Conservation (phyloP, 2,329 filamentous ascomycete genomes). For the Rachicladosporium sp. region DNA sequence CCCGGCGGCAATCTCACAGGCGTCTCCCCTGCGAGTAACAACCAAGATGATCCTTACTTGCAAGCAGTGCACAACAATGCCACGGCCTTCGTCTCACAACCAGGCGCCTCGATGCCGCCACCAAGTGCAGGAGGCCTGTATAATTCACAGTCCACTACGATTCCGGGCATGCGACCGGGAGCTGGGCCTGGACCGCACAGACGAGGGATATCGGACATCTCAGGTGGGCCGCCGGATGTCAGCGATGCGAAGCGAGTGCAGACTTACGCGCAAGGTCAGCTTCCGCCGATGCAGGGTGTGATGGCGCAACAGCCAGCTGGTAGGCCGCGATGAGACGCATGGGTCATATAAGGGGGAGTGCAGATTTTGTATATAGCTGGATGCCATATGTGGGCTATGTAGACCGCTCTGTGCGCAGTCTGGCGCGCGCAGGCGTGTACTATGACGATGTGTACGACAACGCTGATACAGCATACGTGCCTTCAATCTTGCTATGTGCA, state of each 20-base stretch:
- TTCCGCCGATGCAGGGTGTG: too few species aligned
- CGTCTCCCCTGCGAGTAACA: constrained; percentile 43
- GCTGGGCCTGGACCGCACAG: constrained; percentile 29
- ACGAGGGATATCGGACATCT: constrained; percentile 49
- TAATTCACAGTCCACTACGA: neutral
- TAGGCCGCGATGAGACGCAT: too few species aligned
- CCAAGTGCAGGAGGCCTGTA: neutral
- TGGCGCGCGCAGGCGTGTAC: too few species aligned
- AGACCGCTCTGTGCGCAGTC: too few species aligned
- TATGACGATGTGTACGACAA: too few species aligned
- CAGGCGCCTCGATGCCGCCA: constrained; percentile 1
- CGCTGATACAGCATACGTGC: too few species aligned
- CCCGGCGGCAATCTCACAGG: constrained; percentile 43
- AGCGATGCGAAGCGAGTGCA: constrained; percentile 47
- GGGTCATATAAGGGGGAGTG: too few species aligned
- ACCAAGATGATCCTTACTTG: constrained; percentile 33
- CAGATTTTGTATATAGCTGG: too few species aligned
- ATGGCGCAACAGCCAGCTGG: too few species aligned
- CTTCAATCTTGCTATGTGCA: too few species aligned
- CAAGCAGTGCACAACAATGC: constrained; percentile 31
- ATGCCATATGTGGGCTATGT: too few species aligned
- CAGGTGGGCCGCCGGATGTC: constrained; percentile 39
- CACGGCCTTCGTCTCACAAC: constrained; percentile 8
- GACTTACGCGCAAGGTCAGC: constrained; percentile 32
- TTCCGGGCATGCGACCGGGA: constrained; percentile 2